A percentile compares a stretch with the other conserved stretches of the same genome.
Conservation (phyloP, 768 basidiomycete species). For the Stropharia rugosoannulata region DNA sequence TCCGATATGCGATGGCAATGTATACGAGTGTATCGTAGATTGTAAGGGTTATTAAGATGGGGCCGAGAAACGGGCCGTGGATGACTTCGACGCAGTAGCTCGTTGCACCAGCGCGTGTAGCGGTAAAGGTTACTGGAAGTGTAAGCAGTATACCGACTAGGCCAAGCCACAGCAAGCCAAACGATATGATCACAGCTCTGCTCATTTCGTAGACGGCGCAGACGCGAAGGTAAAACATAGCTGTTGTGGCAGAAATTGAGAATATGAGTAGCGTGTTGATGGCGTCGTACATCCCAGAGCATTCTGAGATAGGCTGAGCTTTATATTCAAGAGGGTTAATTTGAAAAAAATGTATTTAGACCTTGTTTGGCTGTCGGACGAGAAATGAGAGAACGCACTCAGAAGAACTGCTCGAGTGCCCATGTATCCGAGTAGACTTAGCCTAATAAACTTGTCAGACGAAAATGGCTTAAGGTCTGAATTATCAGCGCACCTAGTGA, state of each 20-base stretch:
- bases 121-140: slow-evolving; percentile 22
- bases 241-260: slow-evolving; percentile 18
- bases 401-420: slow-evolving; percentile 15
- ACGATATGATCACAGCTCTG: slow-evolving; percentile 17
- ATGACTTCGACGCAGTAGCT: slow-evolving; percentile 20
- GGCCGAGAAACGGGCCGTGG: slow-evolving; percentile 11
- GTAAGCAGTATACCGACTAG: slow-evolving; percentile 12
- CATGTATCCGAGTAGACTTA: slow-evolving; percentile 12
- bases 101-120: slow-evolving; percentile 21
- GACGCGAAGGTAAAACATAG: slow-evolving; percentile 28
- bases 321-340: neutral
- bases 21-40: slow-evolving; percentile 30
- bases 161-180: slow-evolving; percentile 27
- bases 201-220: slow-evolving; percentile 20
- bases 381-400: slow-evolving; percentile 11
- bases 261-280: slow-evolving; percentile 19
- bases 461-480: neutral
- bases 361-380: neutral
- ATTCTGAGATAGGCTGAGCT: slow-evolving; percentile 13
- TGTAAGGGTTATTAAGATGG: slow-evolving; percentile 17
- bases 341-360: too few relatives aligned
- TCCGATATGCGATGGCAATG: slow-evolving; percentile 27
- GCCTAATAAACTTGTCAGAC: slow-evolving; percentile 1
- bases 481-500: slow-evolving; percentile 11
- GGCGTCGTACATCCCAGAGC: slow-evolving; percentile 8